A percentile compares a stretch with the other conserved stretches of the same genome.
phyloP scores from a whole-genome alignment of 306 rosid species.

The Cicer cuneatum region DNA sequence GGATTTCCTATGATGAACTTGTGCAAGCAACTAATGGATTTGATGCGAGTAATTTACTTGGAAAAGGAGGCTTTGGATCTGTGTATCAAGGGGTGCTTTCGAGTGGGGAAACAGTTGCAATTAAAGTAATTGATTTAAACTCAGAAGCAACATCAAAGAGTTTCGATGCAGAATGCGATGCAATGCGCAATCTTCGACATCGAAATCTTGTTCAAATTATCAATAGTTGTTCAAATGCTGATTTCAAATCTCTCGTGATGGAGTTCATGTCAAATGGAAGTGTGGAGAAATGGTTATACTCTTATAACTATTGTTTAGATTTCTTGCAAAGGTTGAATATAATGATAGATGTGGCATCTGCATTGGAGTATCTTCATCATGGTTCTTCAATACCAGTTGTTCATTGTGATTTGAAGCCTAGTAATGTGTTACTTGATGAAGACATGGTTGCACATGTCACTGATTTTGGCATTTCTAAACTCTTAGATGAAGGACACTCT shows the following conservation, averaged over 20 bases:
- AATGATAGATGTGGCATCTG: conserved; percentile 48
- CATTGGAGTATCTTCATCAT: conserved; percentile 44
- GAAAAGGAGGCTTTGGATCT: conserved; percentile 38
- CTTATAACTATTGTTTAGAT: conserved; percentile 35
- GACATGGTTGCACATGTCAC: conserved; percentile 12
- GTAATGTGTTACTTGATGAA: background rate
- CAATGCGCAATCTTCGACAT: conserved; percentile 41
- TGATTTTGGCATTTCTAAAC: conserved; percentile 47
- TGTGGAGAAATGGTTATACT: conserved; percentile 40
- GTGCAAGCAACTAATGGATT: conserved; percentile 37
- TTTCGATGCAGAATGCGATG: conserved; percentile 41
- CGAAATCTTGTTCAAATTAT: conserved; percentile 39
- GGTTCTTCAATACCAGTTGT: conserved; percentile 27
- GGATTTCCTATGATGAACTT: conserved; percentile 39
- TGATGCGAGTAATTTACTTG: conserved; percentile 33
- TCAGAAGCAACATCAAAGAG: conserved; percentile 23
- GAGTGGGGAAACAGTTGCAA: conserved; percentile 28
- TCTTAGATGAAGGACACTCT: conserved; percentile 38
- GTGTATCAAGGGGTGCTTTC: conserved; percentile 41
- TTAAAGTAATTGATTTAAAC: conserved; percentile 39
- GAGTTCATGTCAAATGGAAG: conserved; percentile 42
- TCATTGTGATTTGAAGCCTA: conserved; percentile 4
- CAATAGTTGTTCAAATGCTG: conserved; percentile 33
- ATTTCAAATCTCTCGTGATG: conserved; percentile 40
- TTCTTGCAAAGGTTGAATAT: conserved; percentile 45